Evolutionary conservation across 179 eudicot species (phyloP).

Genomic region (Spinacia oleracea): DNA sequence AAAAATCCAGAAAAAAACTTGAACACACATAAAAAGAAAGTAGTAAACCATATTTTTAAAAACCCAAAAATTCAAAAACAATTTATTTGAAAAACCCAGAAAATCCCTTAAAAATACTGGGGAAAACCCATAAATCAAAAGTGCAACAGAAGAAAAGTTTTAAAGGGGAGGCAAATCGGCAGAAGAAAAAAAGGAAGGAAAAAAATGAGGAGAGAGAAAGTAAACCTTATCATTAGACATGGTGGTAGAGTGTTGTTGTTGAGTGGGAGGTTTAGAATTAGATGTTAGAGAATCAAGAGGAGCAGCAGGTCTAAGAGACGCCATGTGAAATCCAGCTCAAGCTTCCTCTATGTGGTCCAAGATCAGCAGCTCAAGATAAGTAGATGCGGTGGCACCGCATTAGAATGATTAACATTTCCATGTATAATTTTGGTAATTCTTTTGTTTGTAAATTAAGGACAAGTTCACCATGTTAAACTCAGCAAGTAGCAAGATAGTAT

Average conservation of each 20-base stretch:
- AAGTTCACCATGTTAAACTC: not conserved
- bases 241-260: not conserved
- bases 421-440: not conserved
- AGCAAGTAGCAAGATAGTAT: not conserved
- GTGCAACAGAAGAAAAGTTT: not conserved
- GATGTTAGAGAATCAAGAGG: conserved; percentile 24
- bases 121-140: conserved; percentile 19
- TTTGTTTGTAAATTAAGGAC: not conserved
- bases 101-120: too few species aligned
- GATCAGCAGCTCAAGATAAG: too few species aligned
- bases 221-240: conserved; percentile 43
- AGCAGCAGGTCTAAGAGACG: conserved; percentile 28
- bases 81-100: too few species aligned
- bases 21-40: not conserved
- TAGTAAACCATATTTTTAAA: not conserved
- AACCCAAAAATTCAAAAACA: not conserved
- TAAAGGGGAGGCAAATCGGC: not conserved
- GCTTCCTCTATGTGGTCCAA: too few species aligned
- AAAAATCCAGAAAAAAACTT: not conserved
- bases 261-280: not conserved
- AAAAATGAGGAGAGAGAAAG: conserved; percentile 1
- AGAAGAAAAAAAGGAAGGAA: not conserved
- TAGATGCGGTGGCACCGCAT: too few species aligned
- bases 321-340: conserved; percentile 29
- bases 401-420: too few species aligned